Conservation (phyloP, 2,329 filamentous ascomycete genomes). For the Arthroderma sp. region DNA sequence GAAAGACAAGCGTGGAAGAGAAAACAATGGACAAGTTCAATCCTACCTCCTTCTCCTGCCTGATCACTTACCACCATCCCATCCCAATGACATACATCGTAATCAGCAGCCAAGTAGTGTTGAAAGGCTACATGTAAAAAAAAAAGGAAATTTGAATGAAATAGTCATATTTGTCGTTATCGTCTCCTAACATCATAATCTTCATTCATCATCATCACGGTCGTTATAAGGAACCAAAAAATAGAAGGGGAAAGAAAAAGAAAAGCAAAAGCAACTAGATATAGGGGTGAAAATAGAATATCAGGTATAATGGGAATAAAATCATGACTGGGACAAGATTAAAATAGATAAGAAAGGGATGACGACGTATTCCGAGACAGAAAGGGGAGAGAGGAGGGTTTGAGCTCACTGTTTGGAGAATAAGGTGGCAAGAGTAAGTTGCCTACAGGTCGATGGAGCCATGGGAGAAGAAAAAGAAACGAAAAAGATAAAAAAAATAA, state of each 20-base stretch:
- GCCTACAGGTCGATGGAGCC: not conserved
- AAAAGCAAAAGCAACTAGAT: not conserved
- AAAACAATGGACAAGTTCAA: not conserved
- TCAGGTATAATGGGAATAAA: not conserved
- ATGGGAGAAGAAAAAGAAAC: conserved; percentile 1
- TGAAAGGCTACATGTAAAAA: conserved; percentile 2
- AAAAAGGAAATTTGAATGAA: conserved; percentile 5
- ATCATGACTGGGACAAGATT: too few relatives aligned
- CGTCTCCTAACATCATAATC: too few relatives aligned
- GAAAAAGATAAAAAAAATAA: not conserved
- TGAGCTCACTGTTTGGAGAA: too few relatives aligned
- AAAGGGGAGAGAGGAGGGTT: too few relatives aligned
- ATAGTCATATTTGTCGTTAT: not conserved
- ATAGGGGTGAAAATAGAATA: not conserved
- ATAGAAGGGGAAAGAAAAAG: conserved; percentile 5
- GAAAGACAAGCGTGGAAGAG: conserved; percentile 8
- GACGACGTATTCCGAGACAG: too few relatives aligned
- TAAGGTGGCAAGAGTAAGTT: too few relatives aligned
- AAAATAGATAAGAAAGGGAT: too few relatives aligned
- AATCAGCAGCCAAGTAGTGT: too few relatives aligned
- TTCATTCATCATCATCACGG: too few relatives aligned
- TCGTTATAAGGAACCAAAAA: not conserved
- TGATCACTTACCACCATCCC: not conserved
- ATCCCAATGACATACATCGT: not conserved
- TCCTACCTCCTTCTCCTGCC: not conserved